Evolutionary conservation across 371 early-diverging fungal species (phyloP).

Genomic region (Funneliformis caledonium): DNA sequence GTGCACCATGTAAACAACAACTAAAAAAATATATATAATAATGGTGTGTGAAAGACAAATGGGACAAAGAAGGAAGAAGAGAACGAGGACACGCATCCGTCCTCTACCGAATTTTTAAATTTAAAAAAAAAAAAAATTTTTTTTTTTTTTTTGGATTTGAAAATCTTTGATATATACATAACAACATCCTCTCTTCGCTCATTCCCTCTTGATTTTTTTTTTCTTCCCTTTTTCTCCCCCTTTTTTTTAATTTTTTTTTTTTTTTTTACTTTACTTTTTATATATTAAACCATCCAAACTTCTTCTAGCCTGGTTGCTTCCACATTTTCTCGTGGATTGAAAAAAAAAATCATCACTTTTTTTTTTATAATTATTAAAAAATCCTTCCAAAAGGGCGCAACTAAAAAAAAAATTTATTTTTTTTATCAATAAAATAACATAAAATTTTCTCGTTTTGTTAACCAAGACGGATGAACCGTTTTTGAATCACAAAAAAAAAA

Average conservation of each 20-base stretch:
- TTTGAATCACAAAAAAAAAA: not conserved
- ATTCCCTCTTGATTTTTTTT: not conserved
- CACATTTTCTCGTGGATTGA: not conserved
- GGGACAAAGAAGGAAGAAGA: conserved; percentile 21
- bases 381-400: not conserved
- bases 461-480: conserved; percentile 21
- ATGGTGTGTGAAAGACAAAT: conserved; percentile 11
- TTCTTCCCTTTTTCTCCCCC: not conserved
- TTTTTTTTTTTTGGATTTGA: not conserved
- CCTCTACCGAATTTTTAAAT: not conserved
- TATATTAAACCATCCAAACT: not conserved
- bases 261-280: not conserved
- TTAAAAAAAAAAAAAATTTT: too few species aligned
- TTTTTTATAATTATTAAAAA: too few species aligned
- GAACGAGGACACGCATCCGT: conserved; percentile 11
- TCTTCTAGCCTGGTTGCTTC: not conserved
- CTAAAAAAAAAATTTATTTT: not conserved
- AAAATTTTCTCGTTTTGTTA: not conserved
- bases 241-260: not conserved
- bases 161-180: conserved; percentile 20
- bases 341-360: not conserved
- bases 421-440: not conserved
- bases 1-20: not conserved
- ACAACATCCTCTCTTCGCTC: not conserved
- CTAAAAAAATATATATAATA: conserved; percentile 12